Evolutionary conservation across 352 stramenopile species (phyloP).

Genomic region (Thalassiosira mediterranea): DNA sequence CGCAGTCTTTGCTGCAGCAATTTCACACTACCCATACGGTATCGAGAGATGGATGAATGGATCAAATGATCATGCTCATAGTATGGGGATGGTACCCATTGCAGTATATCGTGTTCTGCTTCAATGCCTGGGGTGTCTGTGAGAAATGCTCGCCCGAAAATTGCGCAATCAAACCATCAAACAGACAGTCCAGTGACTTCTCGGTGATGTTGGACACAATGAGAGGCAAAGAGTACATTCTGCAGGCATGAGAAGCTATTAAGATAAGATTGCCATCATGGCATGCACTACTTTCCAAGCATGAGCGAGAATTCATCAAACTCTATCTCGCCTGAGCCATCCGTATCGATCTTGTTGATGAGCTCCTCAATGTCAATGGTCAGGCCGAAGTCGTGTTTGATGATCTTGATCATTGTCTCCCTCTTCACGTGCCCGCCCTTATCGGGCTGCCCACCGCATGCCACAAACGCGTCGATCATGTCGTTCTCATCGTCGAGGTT

Average conservation of each 20-base stretch:
- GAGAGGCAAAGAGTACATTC: no score
- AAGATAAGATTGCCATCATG: not conserved
- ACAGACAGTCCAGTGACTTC: no score
- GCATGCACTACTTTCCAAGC: constrained; percentile 60
- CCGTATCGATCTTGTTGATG: constrained; percentile 93
- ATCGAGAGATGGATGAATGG: no score
- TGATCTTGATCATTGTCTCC: constrained; percentile 89
- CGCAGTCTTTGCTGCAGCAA: no score
- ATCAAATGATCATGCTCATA: no score
- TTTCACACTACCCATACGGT: no score
- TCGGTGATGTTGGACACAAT: no score
- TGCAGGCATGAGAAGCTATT: not conserved
- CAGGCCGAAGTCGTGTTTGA: constrained; percentile 93
- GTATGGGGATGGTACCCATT: constrained; percentile 13
- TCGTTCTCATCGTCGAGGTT: constrained; percentile 96
- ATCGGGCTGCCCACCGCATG: constrained; percentile 90
- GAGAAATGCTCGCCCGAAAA: no score
- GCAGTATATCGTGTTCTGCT: no score
- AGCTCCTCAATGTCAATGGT: constrained; percentile 96
- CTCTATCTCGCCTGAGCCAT: constrained; percentile 93
- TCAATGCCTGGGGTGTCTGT: no score
- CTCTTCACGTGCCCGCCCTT: constrained; percentile 90
- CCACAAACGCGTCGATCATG: constrained; percentile 96
- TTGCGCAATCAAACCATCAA: no score
- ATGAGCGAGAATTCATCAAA: constrained; percentile 95